Evolutionary conservation across 108 stramenopile species (phyloP), one percentile per base, ranked within the genome.

Genomic region (Cyclotella choctawhatcheeana): DNA sequence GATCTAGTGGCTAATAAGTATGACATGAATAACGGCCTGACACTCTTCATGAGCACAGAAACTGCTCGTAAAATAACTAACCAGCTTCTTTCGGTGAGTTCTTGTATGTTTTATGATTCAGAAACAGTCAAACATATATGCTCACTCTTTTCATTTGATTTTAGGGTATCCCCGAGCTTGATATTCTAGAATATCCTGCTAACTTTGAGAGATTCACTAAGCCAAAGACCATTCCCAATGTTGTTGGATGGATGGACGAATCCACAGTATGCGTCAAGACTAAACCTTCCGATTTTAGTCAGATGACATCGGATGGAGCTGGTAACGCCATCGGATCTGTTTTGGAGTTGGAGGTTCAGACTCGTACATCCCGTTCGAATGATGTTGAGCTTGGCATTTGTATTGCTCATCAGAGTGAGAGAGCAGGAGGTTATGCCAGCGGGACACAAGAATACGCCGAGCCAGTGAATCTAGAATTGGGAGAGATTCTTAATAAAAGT

Each of bases 371-470:
- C 25, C 44, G 58, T 13, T 31, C 58, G 3, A 70, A 60, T 59
- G 69, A 70, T 31, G 31, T 70, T 7, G 25, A 58, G n/a, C 25
- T 70, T 31, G n/a, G 16, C 13, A 51, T 70, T 25, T 70, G 69
- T 47, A n/a, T 32, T 18, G 56, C 69, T 12, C 69, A 70, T 48
- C 69, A 70, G 48, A 70, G 60, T 50, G 58, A 70, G 47, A 29
- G 58, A 13, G 52, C 69, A 13, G 68, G 56, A 16, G 40, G 56
- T 6, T 58, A 32, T 31, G 56, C 55, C 22, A 35, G 40, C 20
- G 68, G 40, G 17, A 44, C 27, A 24, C 24, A 54, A 30, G 35
- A 58, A 17, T 58, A 45, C 58, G 55, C 68, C 16, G 43, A 69
- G 5, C 37, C 55, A 45, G 50, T 51, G 31, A 66, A 66, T 51